These are phyloP conservation scores for Aureobasidium sp. DNA, from an alignment of 2,329 filamentous ascomycete genomes.

Conservation along the genomic window DNA sequence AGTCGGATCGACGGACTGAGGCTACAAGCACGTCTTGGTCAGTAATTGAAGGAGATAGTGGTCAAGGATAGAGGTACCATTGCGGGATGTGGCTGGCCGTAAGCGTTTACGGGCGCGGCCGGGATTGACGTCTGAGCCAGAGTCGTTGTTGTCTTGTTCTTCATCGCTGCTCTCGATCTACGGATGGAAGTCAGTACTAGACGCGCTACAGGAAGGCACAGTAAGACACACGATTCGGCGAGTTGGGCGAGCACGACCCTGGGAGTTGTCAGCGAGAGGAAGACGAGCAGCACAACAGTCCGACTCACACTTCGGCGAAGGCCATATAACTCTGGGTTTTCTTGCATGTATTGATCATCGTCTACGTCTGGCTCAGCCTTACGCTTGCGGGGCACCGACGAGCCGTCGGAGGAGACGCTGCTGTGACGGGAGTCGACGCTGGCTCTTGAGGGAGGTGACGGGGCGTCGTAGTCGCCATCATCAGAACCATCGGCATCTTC, in stretches of 20 bases:
- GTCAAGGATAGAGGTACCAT: constrained; percentile 38
- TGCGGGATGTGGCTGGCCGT: constrained; percentile 51
- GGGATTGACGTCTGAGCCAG: constrained; percentile 64
- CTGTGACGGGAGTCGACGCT: constrained; percentile 44
- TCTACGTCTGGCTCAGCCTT: constrained; percentile 61
- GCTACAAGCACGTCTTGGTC: constrained; percentile 17
- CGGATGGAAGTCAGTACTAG: constrained; percentile 14
- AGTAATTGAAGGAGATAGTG: constrained; percentile 33
- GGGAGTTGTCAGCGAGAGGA: constrained; percentile 24
- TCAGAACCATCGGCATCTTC: constrained; percentile 43
- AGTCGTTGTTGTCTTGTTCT: constrained; percentile 46
- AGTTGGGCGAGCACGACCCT: constrained; percentile 53
- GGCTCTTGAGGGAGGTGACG: constrained; percentile 33
- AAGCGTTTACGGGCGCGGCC: constrained; percentile 53
- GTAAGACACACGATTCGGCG: constrained; percentile 48
- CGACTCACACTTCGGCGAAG: constrained; percentile 76
- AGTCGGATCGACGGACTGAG: constrained; percentile 34
- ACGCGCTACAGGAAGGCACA: not conserved
- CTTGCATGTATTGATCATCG: constrained; percentile 73
- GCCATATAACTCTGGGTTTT: constrained; percentile 92
- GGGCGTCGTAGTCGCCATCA: constrained; percentile 67
- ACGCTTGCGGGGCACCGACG: constrained; percentile 58
- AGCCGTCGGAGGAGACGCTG: constrained; percentile 62
- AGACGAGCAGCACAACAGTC: not conserved
- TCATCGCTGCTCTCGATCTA: constrained; percentile 52